A percentile compares a stretch with the other conserved stretches of the same genome.
Evolutionary conservation across 2,329 filamentous ascomycete species (phyloP).

Genomic region (Hypoxylon sp.): DNA sequence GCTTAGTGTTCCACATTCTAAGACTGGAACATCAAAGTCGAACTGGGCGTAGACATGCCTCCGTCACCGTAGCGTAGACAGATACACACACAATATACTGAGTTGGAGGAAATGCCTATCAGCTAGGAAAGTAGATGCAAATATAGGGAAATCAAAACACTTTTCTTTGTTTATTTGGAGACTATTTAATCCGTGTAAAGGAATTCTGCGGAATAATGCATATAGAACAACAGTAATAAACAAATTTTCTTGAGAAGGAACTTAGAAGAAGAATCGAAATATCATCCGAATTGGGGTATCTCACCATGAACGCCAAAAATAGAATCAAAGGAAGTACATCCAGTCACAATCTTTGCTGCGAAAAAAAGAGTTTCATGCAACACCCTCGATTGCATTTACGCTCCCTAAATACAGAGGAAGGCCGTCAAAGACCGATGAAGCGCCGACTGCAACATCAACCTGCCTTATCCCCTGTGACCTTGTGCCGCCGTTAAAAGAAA

Average conservation of each 20-base stretch:
- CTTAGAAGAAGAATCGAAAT: slow-evolving; percentile 6
- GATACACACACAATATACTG: no score
- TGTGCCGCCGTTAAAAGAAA: background rate
- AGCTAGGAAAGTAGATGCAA: background rate
- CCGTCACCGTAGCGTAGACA: no score
- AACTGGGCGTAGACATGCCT: no score
- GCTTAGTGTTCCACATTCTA: slow-evolving; percentile 5
- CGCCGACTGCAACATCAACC: slow-evolving; percentile 23
- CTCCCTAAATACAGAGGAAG: slow-evolving; percentile 27
- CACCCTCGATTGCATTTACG: slow-evolving; percentile 28
- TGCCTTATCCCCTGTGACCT: background rate
- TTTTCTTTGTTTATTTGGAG: background rate
- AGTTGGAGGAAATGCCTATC: background rate
- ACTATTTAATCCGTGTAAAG: background rate
- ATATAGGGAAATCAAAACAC: background rate
- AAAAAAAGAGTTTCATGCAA: slow-evolving; percentile 7
- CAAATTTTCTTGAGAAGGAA: background rate
- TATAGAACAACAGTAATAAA: background rate
- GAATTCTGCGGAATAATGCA: background rate
- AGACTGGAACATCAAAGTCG: slow-evolving; percentile 2
- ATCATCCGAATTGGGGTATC: slow-evolving; percentile 5
- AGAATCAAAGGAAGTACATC: slow-evolving; percentile 1
- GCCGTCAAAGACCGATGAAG: slow-evolving; percentile 24
- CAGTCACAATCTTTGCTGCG: slow-evolving; percentile 3
- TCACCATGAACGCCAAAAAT: slow-evolving; percentile 25